These are phyloP conservation scores for Croton laevigatus DNA, from an alignment of 441 rosid genomes.

Conservation along the genomic window DNA sequence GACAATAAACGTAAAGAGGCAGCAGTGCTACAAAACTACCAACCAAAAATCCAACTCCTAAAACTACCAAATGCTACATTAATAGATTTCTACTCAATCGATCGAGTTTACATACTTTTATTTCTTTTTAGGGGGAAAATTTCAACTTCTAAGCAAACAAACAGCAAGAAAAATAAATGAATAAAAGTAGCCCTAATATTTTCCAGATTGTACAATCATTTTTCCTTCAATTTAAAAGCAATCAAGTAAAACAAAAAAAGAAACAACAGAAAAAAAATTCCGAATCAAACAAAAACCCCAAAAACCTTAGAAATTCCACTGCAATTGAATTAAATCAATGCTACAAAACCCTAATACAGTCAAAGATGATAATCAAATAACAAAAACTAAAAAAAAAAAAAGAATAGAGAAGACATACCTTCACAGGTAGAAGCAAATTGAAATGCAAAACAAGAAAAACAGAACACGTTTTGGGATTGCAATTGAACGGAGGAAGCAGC, in stretches of 20 bases:
- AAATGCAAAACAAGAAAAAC: constrained; percentile 2
- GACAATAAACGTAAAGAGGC: no score
- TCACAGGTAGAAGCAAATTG: background rate
- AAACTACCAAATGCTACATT: no score
- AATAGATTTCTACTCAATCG: background rate
- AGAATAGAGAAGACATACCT: background rate
- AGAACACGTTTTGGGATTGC: background rate
- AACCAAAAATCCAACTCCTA: no score
- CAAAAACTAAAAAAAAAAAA: background rate
- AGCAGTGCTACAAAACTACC: no score
- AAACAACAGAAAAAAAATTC: constrained; percentile 2
- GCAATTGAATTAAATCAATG: constrained; percentile 3
- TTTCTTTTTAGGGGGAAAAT: background rate
- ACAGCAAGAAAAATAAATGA: background rate
- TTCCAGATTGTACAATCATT: background rate
- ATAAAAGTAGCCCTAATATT: background rate
- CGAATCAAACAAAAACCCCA: constrained; percentile 3
- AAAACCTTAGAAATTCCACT: background rate
- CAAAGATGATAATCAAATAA: background rate
- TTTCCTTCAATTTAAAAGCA: constrained; percentile 5
- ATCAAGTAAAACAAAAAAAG: constrained; percentile 19
- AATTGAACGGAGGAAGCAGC: no score
- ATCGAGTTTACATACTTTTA: background rate
- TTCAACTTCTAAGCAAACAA: background rate
- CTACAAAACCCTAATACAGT: constrained; percentile 2